Conservation (phyloP, 2,329 filamentous ascomycete species). For the Lithohypha guttulata region DNA sequence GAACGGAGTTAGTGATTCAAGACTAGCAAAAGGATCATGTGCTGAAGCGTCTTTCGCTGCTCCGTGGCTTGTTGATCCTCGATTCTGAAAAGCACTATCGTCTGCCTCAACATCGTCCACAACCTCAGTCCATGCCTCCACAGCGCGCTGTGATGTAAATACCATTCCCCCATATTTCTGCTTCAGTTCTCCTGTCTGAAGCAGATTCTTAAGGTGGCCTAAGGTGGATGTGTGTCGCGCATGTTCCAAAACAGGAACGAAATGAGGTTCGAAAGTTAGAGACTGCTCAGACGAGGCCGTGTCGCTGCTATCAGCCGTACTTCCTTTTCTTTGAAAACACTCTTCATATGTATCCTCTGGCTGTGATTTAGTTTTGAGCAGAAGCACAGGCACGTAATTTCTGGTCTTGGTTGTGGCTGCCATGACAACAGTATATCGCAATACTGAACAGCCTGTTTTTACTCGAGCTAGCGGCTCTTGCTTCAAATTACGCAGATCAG, state of each 20-base stretch:
- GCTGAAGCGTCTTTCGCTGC: no score
- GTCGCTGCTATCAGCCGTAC: slow-evolving; percentile 11
- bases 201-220: slow-evolving; percentile 26
- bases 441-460: no score
- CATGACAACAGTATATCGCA: no score
- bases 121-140: slow-evolving; percentile 34
- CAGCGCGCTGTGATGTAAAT: slow-evolving; percentile 40
- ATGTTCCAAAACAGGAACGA: slow-evolving; percentile 39
- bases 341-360: slow-evolving; percentile 37
- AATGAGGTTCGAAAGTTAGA: slow-evolving; percentile 21
- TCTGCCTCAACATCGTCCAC: slow-evolving; percentile 22
- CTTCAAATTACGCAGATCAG: no score
- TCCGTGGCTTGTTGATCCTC: neutral
- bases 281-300: slow-evolving; percentile 3
- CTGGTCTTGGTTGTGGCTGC: neutral
- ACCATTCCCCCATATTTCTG: slow-evolving; percentile 37
- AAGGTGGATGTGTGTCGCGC: slow-evolving; percentile 30
- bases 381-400: slow-evolving; percentile 29
- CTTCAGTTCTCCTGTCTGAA: slow-evolving; percentile 26
- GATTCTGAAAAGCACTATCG: neutral
- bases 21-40: neutral
- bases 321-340: slow-evolving; percentile 27
- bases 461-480: no score
- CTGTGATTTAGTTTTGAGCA: slow-evolving; percentile 38
- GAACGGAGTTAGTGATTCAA: slow-evolving; percentile 17